A percentile compares a stretch with the other conserved stretches of the same genome.
Conservation (phyloP, 2,329 filamentous ascomycete genomes). For the Epichloe coenophiala region DNA sequence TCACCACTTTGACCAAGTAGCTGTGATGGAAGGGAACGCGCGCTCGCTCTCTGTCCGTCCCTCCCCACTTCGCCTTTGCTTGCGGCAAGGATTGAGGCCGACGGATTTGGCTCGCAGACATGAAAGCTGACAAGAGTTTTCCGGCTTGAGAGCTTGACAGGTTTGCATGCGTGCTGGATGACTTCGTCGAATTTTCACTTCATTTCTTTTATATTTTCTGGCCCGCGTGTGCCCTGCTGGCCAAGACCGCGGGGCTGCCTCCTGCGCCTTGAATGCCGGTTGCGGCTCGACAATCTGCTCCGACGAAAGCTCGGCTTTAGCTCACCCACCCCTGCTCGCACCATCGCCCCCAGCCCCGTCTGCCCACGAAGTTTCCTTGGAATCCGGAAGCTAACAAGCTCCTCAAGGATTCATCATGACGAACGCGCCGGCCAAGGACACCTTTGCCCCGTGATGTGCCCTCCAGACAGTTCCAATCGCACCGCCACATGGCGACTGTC, state of each 20-base stretch:
- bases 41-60: not conserved
- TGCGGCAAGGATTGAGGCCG: not conserved
- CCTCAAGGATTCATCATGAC: too few relatives aligned
- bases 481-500: too few relatives aligned
- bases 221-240: too few relatives aligned
- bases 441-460: too few relatives aligned
- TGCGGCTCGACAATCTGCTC: too few relatives aligned
- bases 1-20: conserved; percentile 13
- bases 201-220: too few relatives aligned
- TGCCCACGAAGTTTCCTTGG: not conserved
- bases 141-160: not conserved
- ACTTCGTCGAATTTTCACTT: too few relatives aligned
- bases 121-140: not conserved
- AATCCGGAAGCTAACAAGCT: not conserved
- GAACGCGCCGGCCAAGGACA: too few relatives aligned
- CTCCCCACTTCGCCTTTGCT: not conserved
- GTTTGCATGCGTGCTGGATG: too few relatives aligned
- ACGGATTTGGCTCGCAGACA: not conserved
- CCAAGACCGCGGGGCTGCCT: too few relatives aligned
- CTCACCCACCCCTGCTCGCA: not conserved
- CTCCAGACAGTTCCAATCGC: too few relatives aligned
- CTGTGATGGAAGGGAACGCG: not conserved
- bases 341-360: not conserved
- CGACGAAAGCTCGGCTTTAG: not conserved
- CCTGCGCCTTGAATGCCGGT: too few relatives aligned